Evolutionary conservation across 202 grass and related monocot species (phyloP), one percentile per base, ranked within the genome.

Genomic region (Dendrocalamus latiflorus): DNA sequence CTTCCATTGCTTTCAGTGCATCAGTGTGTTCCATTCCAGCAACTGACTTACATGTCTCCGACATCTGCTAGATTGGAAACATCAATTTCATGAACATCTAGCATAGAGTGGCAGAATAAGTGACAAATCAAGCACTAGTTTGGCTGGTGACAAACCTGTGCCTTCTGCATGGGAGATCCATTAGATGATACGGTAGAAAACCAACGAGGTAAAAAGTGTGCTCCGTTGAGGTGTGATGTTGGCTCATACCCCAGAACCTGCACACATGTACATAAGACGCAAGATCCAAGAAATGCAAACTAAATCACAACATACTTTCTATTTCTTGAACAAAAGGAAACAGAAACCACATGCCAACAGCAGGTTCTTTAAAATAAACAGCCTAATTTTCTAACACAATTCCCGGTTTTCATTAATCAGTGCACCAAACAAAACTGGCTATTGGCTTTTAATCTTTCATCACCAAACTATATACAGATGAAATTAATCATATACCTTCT

Each of bases 161-260:
- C 12, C 48, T 74, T 86, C 79, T 87, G 84, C 70, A 68, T 22
- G 28, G 39, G 68, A 26, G 75, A 80, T 84, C 64, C 88, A 75
- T 81, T 90, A 30, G 84, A 76, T 65, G 80, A 47, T 43, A 57
- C 30, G 51, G 63, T 80, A 55, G 88, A 87, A 81, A 90, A 87
- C 84, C 80, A 81, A 13, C 21, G 56, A 33, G 63, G 80, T 51
- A 72, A 76, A 81, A 81, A 34, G 16, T 87, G 89, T 57, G 75
- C 18, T 44, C 75, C 39, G 5, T 38, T 65, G n/a, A 84, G 70
- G 8, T 72, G 70, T 65, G 76, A 80, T 70, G 75, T 84, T 50
- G 37, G 64, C 60, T 57, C 81, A 68, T 74, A 78, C 38, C 72
- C 81, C n/a, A 91, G 72, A 78, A 74, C n/a, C 86, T 91, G 61